Evolutionary conservation across 495 filamentous ascomycete species (phyloP).

Genomic region (Penicillium angulare): DNA sequence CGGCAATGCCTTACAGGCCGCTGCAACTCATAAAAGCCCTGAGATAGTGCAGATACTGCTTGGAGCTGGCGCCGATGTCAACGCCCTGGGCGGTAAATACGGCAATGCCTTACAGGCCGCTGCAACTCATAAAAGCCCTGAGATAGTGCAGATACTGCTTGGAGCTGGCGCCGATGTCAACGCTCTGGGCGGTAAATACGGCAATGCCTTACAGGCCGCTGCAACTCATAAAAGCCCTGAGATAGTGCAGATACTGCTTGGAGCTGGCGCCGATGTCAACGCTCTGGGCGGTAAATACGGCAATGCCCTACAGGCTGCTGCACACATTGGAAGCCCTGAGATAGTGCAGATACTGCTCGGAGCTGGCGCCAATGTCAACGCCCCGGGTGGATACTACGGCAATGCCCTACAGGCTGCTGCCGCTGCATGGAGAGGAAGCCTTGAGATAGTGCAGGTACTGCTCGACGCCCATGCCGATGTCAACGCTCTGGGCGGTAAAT

Average conservation of each 20-base stretch:
- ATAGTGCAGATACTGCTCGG: background rate
- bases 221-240: background rate
- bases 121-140: background rate
- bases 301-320: background rate
- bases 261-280: background rate
- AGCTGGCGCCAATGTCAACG: background rate
- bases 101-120: background rate
- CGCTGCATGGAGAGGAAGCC: background rate
- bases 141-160: slow-evolving; percentile 2
- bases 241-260: background rate
- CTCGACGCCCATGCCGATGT: background rate
- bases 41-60: slow-evolving; percentile 10
- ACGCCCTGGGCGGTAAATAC: background rate
- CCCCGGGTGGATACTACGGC: background rate
- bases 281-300: background rate
- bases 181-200: background rate
- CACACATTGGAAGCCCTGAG: background rate
- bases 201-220: background rate
- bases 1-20: slow-evolving; percentile 10
- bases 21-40: background rate
- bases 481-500: background rate
- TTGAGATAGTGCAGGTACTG: background rate
- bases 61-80: background rate
- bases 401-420: background rate
- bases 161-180: background rate